Evolutionary conservation across 345 rosid species (phyloP), one percentile per base, ranked within the genome.

Genomic region (Syzygium oleosum): DNA sequence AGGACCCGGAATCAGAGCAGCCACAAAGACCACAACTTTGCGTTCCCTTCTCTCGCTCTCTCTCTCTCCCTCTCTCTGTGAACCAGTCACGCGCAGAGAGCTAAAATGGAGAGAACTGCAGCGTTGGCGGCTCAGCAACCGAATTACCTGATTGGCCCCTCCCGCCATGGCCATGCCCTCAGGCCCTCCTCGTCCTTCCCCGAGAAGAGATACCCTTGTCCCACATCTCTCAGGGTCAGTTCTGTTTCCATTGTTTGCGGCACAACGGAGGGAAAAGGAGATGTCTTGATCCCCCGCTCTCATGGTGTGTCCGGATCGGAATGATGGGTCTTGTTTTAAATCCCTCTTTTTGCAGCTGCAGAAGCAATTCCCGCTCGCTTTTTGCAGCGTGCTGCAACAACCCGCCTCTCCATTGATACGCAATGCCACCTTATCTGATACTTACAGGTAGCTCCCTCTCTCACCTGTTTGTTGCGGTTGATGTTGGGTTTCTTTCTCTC

Each of bases 51-150:
- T 29, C 17, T 59, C 9, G 12, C 8, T 65, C 21, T 52, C 19
- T 52, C 54, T 52, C 54, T 52, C 56, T 54, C 56, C 19, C 58
- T 55, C 10, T 21, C 49, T 68, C 46, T 19, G 25, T 17, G 7
- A 84, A 83, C 65, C 65, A 16, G 85, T 43, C 78, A 25, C 11
- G 86, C 29, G 51, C n/a, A 34, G 77, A 25, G 43, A 3, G 58
- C 29, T 78, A 79, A 54, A 85, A 96, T 96, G 99, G 98, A 95
- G 92, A 89, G 89, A 87, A 87, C 88, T 73, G 93, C 94, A 34
- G 90, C 91, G 43, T 68, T 89, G 1, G 87, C 92, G 0, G 91
- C 88, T 61, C 87, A 91, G 41, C 93, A 88, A 51, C 92, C 93
- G 41, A 92, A 89, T 87, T 90, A 84, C 92, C 90, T 91, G 43